Evolutionary conservation across 2,329 filamentous ascomycete species (phyloP).

Genomic region (Penicillium sp.): DNA sequence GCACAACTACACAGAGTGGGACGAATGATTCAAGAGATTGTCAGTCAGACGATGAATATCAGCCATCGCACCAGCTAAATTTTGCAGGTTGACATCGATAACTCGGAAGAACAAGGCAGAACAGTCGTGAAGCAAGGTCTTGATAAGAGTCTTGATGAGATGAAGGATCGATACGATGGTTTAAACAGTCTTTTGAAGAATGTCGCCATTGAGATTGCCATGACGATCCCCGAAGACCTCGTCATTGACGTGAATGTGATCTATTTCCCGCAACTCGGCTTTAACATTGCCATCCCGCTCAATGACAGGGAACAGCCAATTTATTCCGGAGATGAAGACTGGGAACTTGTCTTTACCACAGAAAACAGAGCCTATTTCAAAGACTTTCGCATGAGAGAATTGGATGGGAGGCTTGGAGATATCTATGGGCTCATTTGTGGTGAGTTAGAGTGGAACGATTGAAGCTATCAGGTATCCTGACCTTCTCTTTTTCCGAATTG

Average conservation of each 20-base stretch:
- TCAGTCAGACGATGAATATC: conserved; percentile 29
- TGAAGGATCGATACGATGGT: conserved; percentile 78
- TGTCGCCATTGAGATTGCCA: conserved; percentile 67
- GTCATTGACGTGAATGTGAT: conserved; percentile 72
- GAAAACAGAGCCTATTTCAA: conserved; percentile 82
- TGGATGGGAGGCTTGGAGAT: conserved; percentile 83
- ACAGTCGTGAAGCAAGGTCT: conserved; percentile 75
- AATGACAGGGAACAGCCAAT: conserved; percentile 64
- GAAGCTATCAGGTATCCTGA: not conserved
- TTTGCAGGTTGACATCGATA: conserved; percentile 73
- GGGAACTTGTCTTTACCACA: conserved; percentile 78
- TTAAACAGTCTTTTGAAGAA: conserved; percentile 74
- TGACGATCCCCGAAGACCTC: conserved; percentile 62
- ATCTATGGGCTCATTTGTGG: conserved; percentile 82
- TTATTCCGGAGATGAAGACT: conserved; percentile 71
- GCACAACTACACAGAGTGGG: conserved; percentile 68
- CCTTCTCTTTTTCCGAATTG: not conserved
- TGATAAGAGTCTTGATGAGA: conserved; percentile 73
- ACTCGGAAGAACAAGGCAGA: conserved; percentile 71
- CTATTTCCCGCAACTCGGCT: conserved; percentile 90
- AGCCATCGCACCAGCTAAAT: conserved; percentile 13
- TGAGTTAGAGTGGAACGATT: too few relatives aligned
- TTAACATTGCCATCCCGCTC: conserved; percentile 74
- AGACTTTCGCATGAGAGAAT: conserved; percentile 75
- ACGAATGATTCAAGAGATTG: conserved; percentile 69